Percentiles rank a stretch among this genome's conserved stretches.
Evolutionary conservation across 495 filamentous ascomycete species (phyloP).

Genomic region (Hypoxylon trugodes): DNA sequence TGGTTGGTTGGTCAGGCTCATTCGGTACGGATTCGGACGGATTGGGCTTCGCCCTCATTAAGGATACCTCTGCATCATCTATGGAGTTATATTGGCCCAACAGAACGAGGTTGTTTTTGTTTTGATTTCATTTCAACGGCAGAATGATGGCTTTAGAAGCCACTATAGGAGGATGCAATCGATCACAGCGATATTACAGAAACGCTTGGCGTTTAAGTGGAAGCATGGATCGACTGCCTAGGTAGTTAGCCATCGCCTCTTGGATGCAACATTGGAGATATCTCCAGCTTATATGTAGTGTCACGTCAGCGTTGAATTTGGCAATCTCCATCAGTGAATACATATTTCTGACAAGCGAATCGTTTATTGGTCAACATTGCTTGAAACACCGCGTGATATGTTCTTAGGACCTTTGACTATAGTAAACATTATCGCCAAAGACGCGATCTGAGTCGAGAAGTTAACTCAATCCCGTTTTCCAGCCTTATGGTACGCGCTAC

Average conservation of each 20-base stretch:
- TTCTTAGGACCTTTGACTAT: not conserved
- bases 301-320: not conserved
- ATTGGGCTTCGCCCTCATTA: conserved; percentile 22
- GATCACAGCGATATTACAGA: not conserved
- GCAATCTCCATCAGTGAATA: conserved; percentile 4
- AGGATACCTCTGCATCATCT: conserved; percentile 36
- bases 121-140: conserved; percentile 16
- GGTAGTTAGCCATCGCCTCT: not conserved
- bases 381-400: no score
- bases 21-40: conserved; percentile 25
- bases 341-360: no score
- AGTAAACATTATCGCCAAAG: not conserved
- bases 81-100: conserved; percentile 28
- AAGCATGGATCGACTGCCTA: not conserved
- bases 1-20: conserved; percentile 13
- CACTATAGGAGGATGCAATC: no score
- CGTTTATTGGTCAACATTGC: no score
- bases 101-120: conserved; percentile 15
- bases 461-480: not conserved
- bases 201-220: not conserved
- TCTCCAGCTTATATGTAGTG: not conserved
- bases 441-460: not conserved
- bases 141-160: conserved; percentile 13
- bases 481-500: conserved; percentile 34
- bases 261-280: not conserved